Percentiles rank a stretch among this genome's conserved stretches.
These are phyloP conservation scores for Scheffersomyces lignosus DNA, from an alignment of 805 yeast species.

Conservation along the genomic window DNA sequence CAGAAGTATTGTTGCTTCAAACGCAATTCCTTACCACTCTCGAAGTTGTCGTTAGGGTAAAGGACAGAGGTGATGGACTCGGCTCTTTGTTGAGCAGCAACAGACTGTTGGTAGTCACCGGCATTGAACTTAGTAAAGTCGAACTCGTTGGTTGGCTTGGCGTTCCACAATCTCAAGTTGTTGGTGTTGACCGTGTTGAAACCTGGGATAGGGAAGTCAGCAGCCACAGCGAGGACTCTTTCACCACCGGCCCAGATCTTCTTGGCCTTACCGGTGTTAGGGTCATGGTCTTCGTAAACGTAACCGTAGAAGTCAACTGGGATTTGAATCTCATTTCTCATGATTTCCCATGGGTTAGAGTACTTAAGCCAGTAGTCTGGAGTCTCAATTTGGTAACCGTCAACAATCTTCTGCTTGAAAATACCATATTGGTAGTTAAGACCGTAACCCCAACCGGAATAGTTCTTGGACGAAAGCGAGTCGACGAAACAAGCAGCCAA, in stretches of 20 bases:
- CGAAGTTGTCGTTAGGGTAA: constrained; percentile 92
- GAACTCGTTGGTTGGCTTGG: constrained; percentile 86
- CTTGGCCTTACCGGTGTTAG: constrained; percentile 53
- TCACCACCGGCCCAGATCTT: constrained; percentile 88
- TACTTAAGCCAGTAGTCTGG: constrained; percentile 93
- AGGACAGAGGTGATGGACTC: constrained; percentile 90
- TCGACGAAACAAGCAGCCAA: constrained; percentile 93
- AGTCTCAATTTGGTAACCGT: constrained; percentile 91
- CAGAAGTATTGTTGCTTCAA: constrained; percentile 95
- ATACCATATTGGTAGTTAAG: constrained; percentile 92
- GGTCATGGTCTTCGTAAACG: constrained; percentile 57
- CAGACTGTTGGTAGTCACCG: constrained; percentile 88
- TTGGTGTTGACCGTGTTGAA: constrained; percentile 79
- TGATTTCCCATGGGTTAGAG: constrained; percentile 93
- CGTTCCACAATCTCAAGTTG: constrained; percentile 87
- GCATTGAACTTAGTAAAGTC: constrained; percentile 88
- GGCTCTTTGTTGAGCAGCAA: constrained; percentile 80
- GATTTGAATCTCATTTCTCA: constrained; percentile 79
- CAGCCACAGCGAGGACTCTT: constrained; percentile 84
- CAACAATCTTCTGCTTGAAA: constrained; percentile 82
- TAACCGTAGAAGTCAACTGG: constrained; percentile 90
- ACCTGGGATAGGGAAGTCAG: constrained; percentile 93
- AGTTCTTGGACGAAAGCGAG: constrained; percentile 79
- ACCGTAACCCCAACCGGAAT: constrained; percentile 97
- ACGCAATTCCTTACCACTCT: constrained; percentile 86